Base-by-base conservation (phyloP, 345 rosid genomes). In the Passiflora organensis region DNA sequence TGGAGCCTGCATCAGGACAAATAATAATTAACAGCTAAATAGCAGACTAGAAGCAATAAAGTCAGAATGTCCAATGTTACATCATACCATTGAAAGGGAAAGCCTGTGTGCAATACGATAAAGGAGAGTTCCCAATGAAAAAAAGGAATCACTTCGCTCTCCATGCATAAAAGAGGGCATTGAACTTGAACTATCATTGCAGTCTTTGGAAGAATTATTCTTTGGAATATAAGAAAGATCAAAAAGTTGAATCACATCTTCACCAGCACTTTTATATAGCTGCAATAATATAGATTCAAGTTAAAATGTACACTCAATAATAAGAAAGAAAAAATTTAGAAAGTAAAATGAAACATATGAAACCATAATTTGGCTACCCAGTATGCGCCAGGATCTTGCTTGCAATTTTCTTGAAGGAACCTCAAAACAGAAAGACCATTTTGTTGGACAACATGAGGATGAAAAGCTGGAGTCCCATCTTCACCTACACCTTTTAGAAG, bases 341-440 rank as follows among this genome's bases (percentile, higher is more conserved):
- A 63, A 21, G 48, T 16, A 38, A 5, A 16, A 48, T 8, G 2
- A 1, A 42, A 28, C 32, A 43, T 47, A 13, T 17, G 39, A 36
- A 5, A 3, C 11, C 4, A 48, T n/a, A 2, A 11, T 32, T 48
- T 10, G 10, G 51, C 38, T 83, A 91, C 96, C 98, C 98, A 91
- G 37, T 88, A 91, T 64, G 96, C 86, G 51, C 96, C 96, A 71
- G 96, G 98, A 77, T 91, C 98, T 60, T 84, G 86, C 77, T 80
- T 82, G 88, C 98, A 91, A 64, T 91, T 91, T 62, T 83, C 89
- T 59, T 86, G 85, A 66, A 91, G 98, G 62, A 91, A 91, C 78
- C 95, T 84, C 67, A 91, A 62, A 62, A 91, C 93, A 75, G 96
- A 65, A 55, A 82, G 93, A 34, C 98, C 98, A 65, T 86, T 91